phyloP scores from a whole-genome alignment of 345 rosid species.

The Geranium rotundifolium region DNA sequence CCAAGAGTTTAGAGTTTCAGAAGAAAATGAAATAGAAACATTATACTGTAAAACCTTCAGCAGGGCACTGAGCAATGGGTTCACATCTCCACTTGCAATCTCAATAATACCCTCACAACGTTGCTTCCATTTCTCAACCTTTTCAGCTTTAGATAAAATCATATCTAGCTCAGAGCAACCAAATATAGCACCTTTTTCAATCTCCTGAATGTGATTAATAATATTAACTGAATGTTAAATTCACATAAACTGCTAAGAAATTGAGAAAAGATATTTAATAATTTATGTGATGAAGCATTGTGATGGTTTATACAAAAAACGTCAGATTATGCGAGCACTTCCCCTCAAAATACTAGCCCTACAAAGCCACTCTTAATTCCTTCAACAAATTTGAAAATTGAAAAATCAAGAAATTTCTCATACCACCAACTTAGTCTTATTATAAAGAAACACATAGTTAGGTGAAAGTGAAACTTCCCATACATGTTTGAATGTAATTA shows the following conservation, averaged over 20 bases:
- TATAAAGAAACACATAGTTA: too few species aligned
- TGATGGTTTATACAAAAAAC: background rate
- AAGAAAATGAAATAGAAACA: background rate
- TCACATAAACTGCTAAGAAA: background rate
- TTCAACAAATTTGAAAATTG: background rate
- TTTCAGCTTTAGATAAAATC: slow-evolving; percentile 37
- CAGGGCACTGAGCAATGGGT: slow-evolving; percentile 24
- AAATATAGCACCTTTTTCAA: slow-evolving; percentile 35
- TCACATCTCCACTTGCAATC: slow-evolving; percentile 20
- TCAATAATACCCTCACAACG: slow-evolving; percentile 22
- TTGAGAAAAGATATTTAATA: background rate
- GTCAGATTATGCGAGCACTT: background rate
- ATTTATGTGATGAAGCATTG: background rate
- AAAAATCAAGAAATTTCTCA: too few species aligned
- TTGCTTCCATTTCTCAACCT: slow-evolving; percentile 51
- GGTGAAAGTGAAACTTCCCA: too few species aligned
- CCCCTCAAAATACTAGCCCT: background rate
- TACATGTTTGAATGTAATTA: too few species aligned
- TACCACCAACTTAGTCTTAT: too few species aligned
- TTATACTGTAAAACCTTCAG: slow-evolving; percentile 30
- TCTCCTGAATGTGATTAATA: slow-evolving; percentile 31
- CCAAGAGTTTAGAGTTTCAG: background rate
- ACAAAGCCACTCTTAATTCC: background rate
- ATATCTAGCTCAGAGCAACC: slow-evolving; percentile 40
- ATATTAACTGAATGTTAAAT: background rate